These are phyloP conservation scores for Cercospora sp. DNA, from an alignment of 2,329 filamentous ascomycete genomes.

Conservation along the genomic window DNA sequence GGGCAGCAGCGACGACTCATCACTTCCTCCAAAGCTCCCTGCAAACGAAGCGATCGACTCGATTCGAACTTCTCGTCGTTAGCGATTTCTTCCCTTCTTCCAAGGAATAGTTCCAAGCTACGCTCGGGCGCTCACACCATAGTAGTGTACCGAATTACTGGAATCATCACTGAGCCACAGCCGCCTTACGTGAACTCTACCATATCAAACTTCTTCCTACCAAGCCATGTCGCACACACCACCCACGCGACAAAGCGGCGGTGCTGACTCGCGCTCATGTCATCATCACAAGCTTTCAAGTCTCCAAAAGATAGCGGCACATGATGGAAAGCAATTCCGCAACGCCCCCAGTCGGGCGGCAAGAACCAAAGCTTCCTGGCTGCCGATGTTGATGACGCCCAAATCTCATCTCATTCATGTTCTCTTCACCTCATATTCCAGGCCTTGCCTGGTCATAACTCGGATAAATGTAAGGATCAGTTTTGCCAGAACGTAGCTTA, in stretches of 20 bases:
- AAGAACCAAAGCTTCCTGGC: neutral
- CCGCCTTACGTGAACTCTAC: neutral
- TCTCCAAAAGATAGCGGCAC: neutral
- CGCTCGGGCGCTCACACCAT: neutral
- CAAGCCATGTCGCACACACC: neutral
- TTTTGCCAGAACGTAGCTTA: neutral
- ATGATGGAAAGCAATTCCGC: neutral
- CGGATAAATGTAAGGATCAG: neutral
- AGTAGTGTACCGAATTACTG: neutral
- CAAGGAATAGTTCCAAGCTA: neutral
- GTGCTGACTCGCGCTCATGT: neutral
- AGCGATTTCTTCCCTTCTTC: neutral
- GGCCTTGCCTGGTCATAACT: neutral
- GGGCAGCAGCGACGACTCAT: neutral
- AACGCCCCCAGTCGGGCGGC: neutral
- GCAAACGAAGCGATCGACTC: neutral
- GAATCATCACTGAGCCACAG: neutral
- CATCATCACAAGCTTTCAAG: neutral
- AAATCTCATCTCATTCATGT: neutral
- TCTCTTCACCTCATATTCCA: neutral
- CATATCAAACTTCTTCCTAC: neutral
- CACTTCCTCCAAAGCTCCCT: neutral
- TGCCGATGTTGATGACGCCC: neutral
- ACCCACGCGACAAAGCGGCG: neutral
- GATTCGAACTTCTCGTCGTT: neutral